A percentile compares a stretch with the other conserved stretches of the same genome.
These are phyloP conservation scores for Xylariales sp. DNA, from an alignment of 2,329 filamentous ascomycete genomes.

Conservation along the genomic window DNA sequence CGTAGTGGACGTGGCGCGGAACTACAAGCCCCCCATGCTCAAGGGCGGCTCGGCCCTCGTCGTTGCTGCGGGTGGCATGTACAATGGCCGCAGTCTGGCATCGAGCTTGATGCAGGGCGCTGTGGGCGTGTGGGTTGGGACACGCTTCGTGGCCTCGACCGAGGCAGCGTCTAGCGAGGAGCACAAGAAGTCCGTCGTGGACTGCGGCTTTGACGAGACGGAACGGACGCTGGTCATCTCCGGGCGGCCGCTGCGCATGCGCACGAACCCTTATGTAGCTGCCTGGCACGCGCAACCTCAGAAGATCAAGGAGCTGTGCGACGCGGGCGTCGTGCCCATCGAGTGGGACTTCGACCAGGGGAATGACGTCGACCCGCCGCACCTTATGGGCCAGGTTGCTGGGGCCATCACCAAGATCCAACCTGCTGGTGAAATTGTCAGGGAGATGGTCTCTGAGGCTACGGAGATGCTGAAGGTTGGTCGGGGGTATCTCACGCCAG, in stretches of 20 bases:
- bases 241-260: slow-evolving; percentile 75
- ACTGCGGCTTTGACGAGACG: slow-evolving; percentile 75
- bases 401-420: slow-evolving; percentile 72
- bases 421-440: slow-evolving; percentile 79
- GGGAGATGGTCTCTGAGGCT: slow-evolving; percentile 81
- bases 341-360: slow-evolving; percentile 78
- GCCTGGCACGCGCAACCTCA: slow-evolving; percentile 74
- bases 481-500: slow-evolving; percentile 47
- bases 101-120: slow-evolving; percentile 84
- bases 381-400: slow-evolving; percentile 91
- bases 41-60: slow-evolving; percentile 70
- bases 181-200: slow-evolving; percentile 81
- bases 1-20: slow-evolving; percentile 75
- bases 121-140: slow-evolving; percentile 88
- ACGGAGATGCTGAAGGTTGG: slow-evolving; percentile 62
- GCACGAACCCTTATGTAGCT: slow-evolving; percentile 77
- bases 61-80: slow-evolving; percentile 84
- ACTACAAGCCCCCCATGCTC: slow-evolving; percentile 65
- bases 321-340: slow-evolving; percentile 73
- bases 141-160: slow-evolving; percentile 76
- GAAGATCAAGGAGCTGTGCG: slow-evolving; percentile 71
- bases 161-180: slow-evolving; percentile 77
- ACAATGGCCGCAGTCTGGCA: slow-evolving; percentile 76
- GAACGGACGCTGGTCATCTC: slow-evolving; percentile 76
- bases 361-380: slow-evolving; percentile 78